Evolutionary conservation across 2,329 filamentous ascomycete species (phyloP), one percentile per base, ranked within the genome.

Genomic region (Fusarium keratoplasticum): DNA sequence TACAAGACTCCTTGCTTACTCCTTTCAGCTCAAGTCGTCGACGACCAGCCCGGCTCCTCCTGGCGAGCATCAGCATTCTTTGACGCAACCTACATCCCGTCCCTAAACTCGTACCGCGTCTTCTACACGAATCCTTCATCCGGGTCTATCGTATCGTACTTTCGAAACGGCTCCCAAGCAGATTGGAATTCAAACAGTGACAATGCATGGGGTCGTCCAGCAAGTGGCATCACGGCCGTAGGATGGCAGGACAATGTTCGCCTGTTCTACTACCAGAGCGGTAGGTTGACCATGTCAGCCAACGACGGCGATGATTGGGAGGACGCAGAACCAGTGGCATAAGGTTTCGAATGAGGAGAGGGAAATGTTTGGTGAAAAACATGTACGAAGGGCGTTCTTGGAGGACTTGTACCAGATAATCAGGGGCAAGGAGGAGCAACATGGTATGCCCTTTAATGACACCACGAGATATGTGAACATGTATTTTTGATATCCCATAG

Each of bases 121-220:
- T 76, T 68, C 59, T 76, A 76, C 67, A 61, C 67, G 38, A 70
- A 74, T 25, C 58, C 67, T 8, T 60, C 64, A 6, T 67, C 57
- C 5, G 67, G 67, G 36, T 52, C 35, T 25, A 71, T 76, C 16
- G 42, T 67, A 29, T 69, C 73, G 6, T 74, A 71, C 57, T 61
- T 27, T n/a, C 61, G 62, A 18, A 64, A 47, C 33, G 22, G 35
- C 6, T 1, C 47, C 10, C 50, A 57, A 3, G 8, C 35, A 27
- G 13, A 7, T 5, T 75, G 71, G 71, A 25, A 3, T 6, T 22
- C 35, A 20, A 64, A 50, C 61, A 60, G 52, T 8, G 62, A 70
- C 10, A 22, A 36, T 14, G 20, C 27, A 13, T 72, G 73, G 73
- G 73, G 71, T 13, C 50, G 61, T 6, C 61, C 61, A 2, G 67